Base-by-base conservation (phyloP, 805 yeast species). In the Hemisphaericaspora nanyangensis region DNA sequence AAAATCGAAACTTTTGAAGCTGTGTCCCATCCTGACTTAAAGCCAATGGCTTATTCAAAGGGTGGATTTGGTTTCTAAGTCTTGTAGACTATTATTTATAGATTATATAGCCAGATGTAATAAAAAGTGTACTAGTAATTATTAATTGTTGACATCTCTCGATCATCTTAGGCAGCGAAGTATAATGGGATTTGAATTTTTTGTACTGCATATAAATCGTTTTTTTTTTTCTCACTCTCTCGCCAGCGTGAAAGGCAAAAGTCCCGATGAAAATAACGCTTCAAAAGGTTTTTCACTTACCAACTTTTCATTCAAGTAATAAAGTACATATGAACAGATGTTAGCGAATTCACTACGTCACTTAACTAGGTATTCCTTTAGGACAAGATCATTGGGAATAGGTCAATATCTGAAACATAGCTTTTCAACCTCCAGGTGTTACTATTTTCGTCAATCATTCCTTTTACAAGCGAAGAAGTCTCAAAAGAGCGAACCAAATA, bases 41-140 rank as follows among this genome's bases (percentile, higher is more conserved):
- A 82, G 51, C 97, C 99, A 31, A 91, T 91, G 99, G 96, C 96
- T 1, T 90, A 90, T 57, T 61, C 70, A 25, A 67, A 68, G 55
- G 59, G 68, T 38, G 73, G 72, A 11, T 66, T 68, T 41, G 72
- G 72, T 1, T 68, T 61, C 39, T 68, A 51, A 33, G 16, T 22
- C n/a, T n/a, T n/a, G n/a, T n/a, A n/a, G n/a, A n/a, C n/a, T n/a
- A n/a, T n/a, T n/a, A n/a, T n/a, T n/a, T n/a, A n/a, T n/a, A n/a
- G n/a, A n/a, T n/a, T n/a, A n/a, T n/a, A n/a, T n/a, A n/a, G n/a
- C n/a, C n/a, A n/a, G n/a, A n/a, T n/a, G n/a, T n/a, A n/a, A n/a
- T n/a, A n/a, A n/a, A n/a, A n/a, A n/a, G n/a, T n/a, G n/a, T n/a
- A n/a, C n/a, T n/a, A n/a, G n/a, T n/a, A n/a, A n/a, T n/a, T n/a